Evolutionary conservation across 805 yeast species (phyloP).

Genomic region (Priceomyces medius): DNA sequence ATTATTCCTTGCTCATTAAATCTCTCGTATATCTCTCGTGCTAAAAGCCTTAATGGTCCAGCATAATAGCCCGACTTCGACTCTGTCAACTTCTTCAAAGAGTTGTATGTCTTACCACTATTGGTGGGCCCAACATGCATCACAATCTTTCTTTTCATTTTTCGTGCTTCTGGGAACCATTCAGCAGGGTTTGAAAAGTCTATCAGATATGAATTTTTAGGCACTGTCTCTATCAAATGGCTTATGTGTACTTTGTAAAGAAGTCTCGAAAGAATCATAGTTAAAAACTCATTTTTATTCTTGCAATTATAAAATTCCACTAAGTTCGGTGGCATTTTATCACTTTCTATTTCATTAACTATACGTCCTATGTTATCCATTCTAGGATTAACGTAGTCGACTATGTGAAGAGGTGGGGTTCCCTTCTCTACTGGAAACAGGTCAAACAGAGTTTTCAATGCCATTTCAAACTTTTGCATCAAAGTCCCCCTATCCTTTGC

Average conservation of each 20-base stretch:
- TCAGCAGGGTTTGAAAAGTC: slow-evolving; percentile 40
- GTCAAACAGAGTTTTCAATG: slow-evolving; percentile 3
- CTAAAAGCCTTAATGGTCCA: slow-evolving; percentile 88
- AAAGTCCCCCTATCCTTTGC: neutral
- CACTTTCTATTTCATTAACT: slow-evolving; percentile 16
- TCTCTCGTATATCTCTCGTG: slow-evolving; percentile 86
- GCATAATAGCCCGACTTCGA: slow-evolving; percentile 85
- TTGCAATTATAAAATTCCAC: slow-evolving; percentile 14
- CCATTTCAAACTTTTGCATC: slow-evolving; percentile 3
- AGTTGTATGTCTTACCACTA: slow-evolving; percentile 89
- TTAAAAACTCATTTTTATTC: slow-evolving; percentile 19
- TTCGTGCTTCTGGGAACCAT: slow-evolving; percentile 86
- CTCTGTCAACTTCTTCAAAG: slow-evolving; percentile 63
- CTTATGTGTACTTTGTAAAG: slow-evolving; percentile 23
- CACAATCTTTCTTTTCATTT: slow-evolving; percentile 72
- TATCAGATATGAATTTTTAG: slow-evolving; percentile 13
- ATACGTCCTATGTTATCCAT: slow-evolving; percentile 19
- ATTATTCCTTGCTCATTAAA: slow-evolving; percentile 63
- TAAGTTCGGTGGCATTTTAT: slow-evolving; percentile 20
- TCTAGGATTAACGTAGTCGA: slow-evolving; percentile 29
- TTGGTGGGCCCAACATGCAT: slow-evolving; percentile 98
- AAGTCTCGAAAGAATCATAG: slow-evolving; percentile 21
- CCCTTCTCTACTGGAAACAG: neutral
- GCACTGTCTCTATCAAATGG: slow-evolving; percentile 9
- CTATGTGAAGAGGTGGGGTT: slow-evolving; percentile 3